Conservation (phyloP, 2,329 filamentous ascomycete species). For the Falciphora oryzae region DNA sequence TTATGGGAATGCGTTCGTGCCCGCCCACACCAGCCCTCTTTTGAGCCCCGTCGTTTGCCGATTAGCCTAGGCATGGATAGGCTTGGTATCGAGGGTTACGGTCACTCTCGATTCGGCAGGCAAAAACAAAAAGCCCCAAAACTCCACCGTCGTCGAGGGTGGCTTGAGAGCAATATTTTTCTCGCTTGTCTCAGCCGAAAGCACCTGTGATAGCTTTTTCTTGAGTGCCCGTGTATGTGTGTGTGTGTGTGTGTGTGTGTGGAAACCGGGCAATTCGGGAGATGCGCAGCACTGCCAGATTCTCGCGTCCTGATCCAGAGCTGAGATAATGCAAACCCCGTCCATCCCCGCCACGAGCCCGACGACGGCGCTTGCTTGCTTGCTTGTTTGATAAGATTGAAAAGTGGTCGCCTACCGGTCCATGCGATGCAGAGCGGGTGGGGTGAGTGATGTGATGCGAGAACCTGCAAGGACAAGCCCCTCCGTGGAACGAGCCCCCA, state of each 20-base stretch:
- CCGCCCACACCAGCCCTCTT: too few relatives aligned
- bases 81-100: neutral
- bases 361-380: too few relatives aligned
- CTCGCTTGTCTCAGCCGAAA: neutral
- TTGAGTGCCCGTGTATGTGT: too few relatives aligned
- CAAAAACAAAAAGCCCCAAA: neutral
- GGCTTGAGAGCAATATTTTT: neutral
- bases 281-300: neutral
- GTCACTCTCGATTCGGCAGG: too few relatives aligned
- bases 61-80: neutral
- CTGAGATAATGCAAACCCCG: neutral
- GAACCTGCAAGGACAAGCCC: neutral
- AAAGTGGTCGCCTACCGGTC: neutral
- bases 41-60: neutral
- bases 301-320: neutral
- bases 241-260: too few relatives aligned
- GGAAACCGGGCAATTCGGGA: neutral
- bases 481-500: neutral
- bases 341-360: too few relatives aligned
- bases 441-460: neutral
- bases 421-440: neutral
- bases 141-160: neutral
- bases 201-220: too few relatives aligned
- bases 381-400: neutral
- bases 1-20: neutral